Conservation (phyloP, 2,329 filamentous ascomycete species). For the Cordyceps javanica region DNA sequence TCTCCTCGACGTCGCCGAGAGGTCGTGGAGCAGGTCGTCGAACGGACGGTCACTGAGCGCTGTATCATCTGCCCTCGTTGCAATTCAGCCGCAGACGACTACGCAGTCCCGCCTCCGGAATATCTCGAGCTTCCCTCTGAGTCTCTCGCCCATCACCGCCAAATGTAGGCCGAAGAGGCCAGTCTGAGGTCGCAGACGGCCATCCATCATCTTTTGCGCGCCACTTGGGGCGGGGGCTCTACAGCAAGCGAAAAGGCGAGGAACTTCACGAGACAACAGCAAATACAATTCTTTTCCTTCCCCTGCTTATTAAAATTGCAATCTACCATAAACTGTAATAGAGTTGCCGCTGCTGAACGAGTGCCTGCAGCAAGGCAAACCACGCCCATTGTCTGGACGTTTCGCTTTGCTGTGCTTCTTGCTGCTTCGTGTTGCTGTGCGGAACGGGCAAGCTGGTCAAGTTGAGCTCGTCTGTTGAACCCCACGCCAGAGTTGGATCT, state of each 20-base stretch:
- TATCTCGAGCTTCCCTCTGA: neutral
- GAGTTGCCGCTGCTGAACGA: neutral
- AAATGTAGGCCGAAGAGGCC: neutral
- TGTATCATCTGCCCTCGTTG: neutral
- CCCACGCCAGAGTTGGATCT: neutral
- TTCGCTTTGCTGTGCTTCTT: neutral
- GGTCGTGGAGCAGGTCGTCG: neutral
- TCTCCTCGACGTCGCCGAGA: neutral
- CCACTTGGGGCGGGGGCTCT: neutral
- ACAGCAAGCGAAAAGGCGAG: neutral
- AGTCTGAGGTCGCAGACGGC: neutral
- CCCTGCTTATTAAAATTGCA: neutral
- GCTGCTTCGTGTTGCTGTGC: neutral
- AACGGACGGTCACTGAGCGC: neutral
- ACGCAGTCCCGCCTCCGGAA: neutral
- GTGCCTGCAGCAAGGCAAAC: neutral
- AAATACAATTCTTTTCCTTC: neutral
- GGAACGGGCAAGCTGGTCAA: neutral
- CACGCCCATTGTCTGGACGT: neutral
- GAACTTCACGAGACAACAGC: neutral
- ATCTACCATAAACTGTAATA: neutral
- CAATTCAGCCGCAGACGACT: neutral
- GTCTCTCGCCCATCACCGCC: neutral
- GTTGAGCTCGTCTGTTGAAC: neutral
- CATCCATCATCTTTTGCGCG: neutral